Percentiles rank a stretch among this genome's conserved stretches.
These are phyloP conservation scores for Trichoderma virens DNA, from an alignment of 495 filamentous ascomycete genomes.

Conservation along the genomic window DNA sequence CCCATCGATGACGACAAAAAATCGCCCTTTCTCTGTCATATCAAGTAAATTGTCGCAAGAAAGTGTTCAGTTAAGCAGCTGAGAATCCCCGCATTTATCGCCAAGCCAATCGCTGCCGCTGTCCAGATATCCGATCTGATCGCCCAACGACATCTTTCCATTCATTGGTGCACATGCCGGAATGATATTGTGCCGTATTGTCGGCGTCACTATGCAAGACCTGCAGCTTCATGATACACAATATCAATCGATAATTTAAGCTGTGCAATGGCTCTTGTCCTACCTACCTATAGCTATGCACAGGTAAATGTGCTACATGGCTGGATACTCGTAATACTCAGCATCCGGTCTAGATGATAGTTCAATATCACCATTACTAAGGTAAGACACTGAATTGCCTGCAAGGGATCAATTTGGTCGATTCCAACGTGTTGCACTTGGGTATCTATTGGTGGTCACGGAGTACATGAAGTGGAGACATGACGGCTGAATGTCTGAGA, in stretches of 20 bases:
- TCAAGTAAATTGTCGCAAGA: neutral
- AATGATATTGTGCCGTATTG: neutral
- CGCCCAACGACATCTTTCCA: neutral
- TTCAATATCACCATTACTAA: too few species aligned
- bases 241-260: too few species aligned
- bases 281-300: too few species aligned
- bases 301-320: too few species aligned
- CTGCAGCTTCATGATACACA: neutral
- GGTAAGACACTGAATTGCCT: too few species aligned
- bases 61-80: neutral
- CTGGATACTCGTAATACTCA: too few species aligned
- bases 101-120: neutral
- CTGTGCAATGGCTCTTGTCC: too few species aligned
- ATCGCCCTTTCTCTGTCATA: neutral
- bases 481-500: neutral
- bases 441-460: too few species aligned
- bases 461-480: neutral
- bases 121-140: neutral
- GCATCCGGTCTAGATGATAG: too few species aligned
- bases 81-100: neutral
- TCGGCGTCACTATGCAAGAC: neutral
- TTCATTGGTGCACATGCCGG: neutral
- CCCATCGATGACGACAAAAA: neutral
- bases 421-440: neutral
- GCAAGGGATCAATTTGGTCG: neutral